A percentile compares a stretch with the other conserved stretches of the same genome.
These are phyloP conservation scores for Pythium guiyangense DNA, from an alignment of 352 stramenopile species.

Conservation along the genomic window DNA sequence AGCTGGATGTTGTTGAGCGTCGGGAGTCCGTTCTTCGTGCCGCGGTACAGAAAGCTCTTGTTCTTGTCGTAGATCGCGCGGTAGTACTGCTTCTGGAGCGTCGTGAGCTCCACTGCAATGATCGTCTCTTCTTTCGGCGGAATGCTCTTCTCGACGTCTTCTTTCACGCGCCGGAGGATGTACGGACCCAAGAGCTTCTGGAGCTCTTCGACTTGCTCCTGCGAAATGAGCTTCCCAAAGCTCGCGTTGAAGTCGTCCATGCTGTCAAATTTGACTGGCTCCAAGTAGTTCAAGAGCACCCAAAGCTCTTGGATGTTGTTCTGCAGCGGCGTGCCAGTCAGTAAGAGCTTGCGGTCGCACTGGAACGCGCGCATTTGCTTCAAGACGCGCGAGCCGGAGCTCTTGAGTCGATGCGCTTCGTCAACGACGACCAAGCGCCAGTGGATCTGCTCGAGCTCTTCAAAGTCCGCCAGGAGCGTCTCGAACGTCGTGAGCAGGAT, in stretches of 20 bases:
- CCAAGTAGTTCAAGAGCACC: slow-evolving; percentile 96
- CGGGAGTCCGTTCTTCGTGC: slow-evolving; percentile 79
- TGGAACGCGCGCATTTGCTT: slow-evolving; percentile 86
- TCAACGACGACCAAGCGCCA: slow-evolving; percentile 82
- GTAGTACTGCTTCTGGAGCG: no score
- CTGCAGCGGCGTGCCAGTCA: slow-evolving; percentile 97
- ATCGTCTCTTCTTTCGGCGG: slow-evolving; percentile 97
- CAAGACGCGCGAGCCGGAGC: slow-evolving; percentile 69
- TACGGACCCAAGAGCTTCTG: slow-evolving; percentile 94
- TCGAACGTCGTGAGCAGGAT: slow-evolving; percentile 82
- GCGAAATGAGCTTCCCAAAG: slow-evolving; percentile 91
- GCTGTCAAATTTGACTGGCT: slow-evolving; percentile 91
- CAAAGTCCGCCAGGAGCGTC: slow-evolving; percentile 78
- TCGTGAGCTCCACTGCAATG: slow-evolving; percentile 96
- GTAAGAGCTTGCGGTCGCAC: slow-evolving; percentile 89
- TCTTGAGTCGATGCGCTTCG: slow-evolving; percentile 82
- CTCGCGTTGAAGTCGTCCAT: slow-evolving; percentile 88
- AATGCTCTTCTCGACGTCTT: no score
- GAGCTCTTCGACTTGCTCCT: slow-evolving; percentile 93
- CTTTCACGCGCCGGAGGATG: slow-evolving; percentile 96
- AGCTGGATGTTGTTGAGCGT: slow-evolving; percentile 99
- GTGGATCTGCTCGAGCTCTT: slow-evolving; percentile 85
- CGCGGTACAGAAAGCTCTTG: slow-evolving; percentile 93
- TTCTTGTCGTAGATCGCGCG: no score
- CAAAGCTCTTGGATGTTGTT: slow-evolving; percentile 97